Conservation (phyloP, 2,329 filamentous ascomycete species). For the Colletotrichum coccodes region DNA sequence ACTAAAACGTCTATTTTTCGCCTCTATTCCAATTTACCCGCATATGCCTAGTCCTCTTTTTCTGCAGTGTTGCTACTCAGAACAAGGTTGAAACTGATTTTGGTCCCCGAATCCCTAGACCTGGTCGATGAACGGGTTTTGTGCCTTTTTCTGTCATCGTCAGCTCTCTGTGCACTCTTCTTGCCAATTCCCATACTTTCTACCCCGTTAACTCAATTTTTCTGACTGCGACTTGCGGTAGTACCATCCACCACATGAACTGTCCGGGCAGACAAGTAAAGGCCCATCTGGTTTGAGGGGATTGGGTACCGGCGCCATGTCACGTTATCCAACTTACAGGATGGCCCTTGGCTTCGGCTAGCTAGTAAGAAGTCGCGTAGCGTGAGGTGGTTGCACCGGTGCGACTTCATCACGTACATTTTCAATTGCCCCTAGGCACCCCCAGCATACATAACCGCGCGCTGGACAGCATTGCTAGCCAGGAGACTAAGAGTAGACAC, state of each 20-base stretch:
- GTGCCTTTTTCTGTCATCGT: not conserved
- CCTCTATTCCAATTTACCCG: not conserved
- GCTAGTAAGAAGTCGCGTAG: not conserved
- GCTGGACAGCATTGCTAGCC: not conserved
- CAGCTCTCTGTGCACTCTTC: not conserved
- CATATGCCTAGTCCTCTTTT: not conserved
- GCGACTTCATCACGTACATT: not conserved
- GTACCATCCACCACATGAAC: not conserved
- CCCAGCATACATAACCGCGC: not conserved
- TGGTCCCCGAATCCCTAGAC: slow-evolving; percentile 1
- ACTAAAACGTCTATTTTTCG: not conserved
- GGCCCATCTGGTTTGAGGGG: not conserved
- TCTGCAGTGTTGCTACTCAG: not conserved
- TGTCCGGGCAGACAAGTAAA: not conserved
- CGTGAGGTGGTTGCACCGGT: not conserved
- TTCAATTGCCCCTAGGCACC: not conserved
- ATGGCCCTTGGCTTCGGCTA: not conserved
- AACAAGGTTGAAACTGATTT: not conserved
- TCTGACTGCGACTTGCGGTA: not conserved
- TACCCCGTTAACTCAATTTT: not conserved
- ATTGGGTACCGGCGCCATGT: not conserved
- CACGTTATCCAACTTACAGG: not conserved
- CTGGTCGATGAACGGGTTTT: not conserved
- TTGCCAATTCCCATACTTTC: not conserved
- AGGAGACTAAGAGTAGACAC: not conserved